These are phyloP conservation scores for Aphanomyces euteiches DNA, from an alignment of 352 stramenopile species.

Conservation along the genomic window DNA sequence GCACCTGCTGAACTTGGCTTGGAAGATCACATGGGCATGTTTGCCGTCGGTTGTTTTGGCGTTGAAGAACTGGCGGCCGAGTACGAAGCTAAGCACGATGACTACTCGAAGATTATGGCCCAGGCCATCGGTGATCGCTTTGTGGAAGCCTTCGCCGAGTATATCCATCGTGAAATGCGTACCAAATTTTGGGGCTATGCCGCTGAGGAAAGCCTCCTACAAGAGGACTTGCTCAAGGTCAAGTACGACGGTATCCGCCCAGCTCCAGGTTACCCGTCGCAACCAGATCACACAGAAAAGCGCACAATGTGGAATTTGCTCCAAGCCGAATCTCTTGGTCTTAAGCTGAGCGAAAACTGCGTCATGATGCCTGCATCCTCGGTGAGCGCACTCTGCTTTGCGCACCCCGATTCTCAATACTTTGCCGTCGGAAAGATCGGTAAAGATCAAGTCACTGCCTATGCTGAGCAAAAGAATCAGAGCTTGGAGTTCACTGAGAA, in stretches of 20 bases:
- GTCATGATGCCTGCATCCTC: constrained; percentile 95
- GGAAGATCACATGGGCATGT: constrained; percentile 92
- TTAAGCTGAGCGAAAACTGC: constrained; percentile 91
- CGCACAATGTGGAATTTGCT: constrained; percentile 93
- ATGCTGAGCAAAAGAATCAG: constrained; percentile 91
- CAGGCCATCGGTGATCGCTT: constrained; percentile 75
- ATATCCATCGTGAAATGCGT: constrained; percentile 95
- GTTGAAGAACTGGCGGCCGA: constrained; percentile 90
- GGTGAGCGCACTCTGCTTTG: constrained; percentile 95
- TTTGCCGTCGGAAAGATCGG: constrained; percentile 96
- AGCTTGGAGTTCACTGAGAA: constrained; percentile 86
- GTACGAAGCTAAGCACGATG: constrained; percentile 93
- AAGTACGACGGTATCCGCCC: constrained; percentile 98
- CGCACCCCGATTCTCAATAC: constrained; percentile 93
- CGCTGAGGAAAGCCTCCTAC: constrained; percentile 81
- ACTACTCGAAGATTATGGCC: constrained; percentile 98
- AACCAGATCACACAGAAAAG: constrained; percentile 98
- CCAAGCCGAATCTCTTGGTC: constrained; percentile 90
- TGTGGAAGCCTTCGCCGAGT: constrained; percentile 93
- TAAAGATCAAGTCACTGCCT: constrained; percentile 95
- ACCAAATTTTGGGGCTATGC: constrained; percentile 96
- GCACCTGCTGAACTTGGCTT: constrained; percentile 60
- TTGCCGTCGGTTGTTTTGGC: constrained; percentile 95
- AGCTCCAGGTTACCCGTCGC: constrained; percentile 95
- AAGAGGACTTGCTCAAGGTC: constrained; percentile 95